These are phyloP conservation scores for Candida tunisiensis DNA, from an alignment of 1,139 yeast species.

Conservation along the genomic window DNA sequence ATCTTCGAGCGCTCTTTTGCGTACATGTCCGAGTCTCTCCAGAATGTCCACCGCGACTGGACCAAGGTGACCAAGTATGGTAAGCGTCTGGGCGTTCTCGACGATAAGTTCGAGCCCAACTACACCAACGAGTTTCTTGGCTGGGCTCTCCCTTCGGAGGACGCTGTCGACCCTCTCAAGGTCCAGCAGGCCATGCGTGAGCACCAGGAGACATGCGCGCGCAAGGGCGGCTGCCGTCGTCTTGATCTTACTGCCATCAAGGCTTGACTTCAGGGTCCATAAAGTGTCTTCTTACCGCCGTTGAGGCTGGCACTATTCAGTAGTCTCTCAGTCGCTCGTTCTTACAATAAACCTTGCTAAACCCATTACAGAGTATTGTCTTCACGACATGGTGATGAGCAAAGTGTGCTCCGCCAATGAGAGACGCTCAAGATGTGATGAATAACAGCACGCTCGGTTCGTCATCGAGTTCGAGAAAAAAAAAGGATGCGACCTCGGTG, in stretches of 20 bases:
- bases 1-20: conserved; percentile 39
- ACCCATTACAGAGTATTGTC: not conserved
- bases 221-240: conserved; percentile 34
- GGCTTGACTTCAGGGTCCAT: not conserved
- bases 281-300: not conserved
- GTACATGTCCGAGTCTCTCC: conserved; percentile 34
- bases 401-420: too few species aligned
- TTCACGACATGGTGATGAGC: not conserved
- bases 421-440: too few species aligned
- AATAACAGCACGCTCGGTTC: too few species aligned
- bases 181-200: conserved; percentile 30
- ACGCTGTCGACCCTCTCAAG: conserved; percentile 23
- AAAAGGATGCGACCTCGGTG: conserved; percentile 23
- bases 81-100: conserved; percentile 35
- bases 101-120: conserved; percentile 31
- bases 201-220: conserved; percentile 31
- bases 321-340: too few species aligned
- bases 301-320: too few species aligned
- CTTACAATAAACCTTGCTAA: not conserved
- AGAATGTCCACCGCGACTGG: conserved; percentile 42
- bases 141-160: conserved; percentile 35
- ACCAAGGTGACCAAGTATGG: conserved; percentile 38
- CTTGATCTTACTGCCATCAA: conserved; percentile 13
- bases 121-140: conserved; percentile 33
- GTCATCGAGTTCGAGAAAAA: too few species aligned